Conservation (phyloP, 805 yeast genomes). For the Metschnikowia noctiluminum region DNA sequence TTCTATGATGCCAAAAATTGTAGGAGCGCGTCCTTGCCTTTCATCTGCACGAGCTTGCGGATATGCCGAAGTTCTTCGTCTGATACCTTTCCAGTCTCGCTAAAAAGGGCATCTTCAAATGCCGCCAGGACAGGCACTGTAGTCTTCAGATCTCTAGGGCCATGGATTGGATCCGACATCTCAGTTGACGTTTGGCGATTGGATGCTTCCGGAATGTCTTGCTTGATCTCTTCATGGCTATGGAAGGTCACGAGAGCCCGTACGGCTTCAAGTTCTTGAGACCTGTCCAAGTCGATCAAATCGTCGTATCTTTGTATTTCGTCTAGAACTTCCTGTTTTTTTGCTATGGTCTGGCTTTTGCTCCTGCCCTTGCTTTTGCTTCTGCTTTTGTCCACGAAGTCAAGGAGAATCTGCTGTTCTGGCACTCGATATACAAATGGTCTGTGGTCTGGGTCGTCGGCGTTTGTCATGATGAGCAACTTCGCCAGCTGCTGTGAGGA, state of each 20-base stretch:
- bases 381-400: constrained; percentile 47
- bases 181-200: too few relatives aligned
- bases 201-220: neutral
- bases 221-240: neutral
- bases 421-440: constrained; percentile 62
- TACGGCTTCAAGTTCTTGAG: neutral
- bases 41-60: constrained; percentile 58
- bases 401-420: constrained; percentile 64
- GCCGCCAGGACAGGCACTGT: neutral
- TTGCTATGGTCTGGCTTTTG: constrained; percentile 25
- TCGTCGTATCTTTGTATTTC: neutral
- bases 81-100: neutral
- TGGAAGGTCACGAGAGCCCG: neutral
- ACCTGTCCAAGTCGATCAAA: neutral
- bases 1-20: constrained; percentile 42
- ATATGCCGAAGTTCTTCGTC: constrained; percentile 53
- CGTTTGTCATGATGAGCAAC: constrained; percentile 16
- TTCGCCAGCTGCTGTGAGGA: constrained; percentile 14
- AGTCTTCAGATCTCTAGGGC: too few relatives aligned
- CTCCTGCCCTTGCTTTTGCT: constrained; percentile 20
- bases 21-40: constrained; percentile 66
- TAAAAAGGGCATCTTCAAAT: neutral
- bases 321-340: neutral
- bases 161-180: too few relatives aligned
- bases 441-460: constrained; percentile 22